Evolutionary conservation across 2,329 filamentous ascomycete species (phyloP).

Genomic region (Fusarium pininemorale): DNA sequence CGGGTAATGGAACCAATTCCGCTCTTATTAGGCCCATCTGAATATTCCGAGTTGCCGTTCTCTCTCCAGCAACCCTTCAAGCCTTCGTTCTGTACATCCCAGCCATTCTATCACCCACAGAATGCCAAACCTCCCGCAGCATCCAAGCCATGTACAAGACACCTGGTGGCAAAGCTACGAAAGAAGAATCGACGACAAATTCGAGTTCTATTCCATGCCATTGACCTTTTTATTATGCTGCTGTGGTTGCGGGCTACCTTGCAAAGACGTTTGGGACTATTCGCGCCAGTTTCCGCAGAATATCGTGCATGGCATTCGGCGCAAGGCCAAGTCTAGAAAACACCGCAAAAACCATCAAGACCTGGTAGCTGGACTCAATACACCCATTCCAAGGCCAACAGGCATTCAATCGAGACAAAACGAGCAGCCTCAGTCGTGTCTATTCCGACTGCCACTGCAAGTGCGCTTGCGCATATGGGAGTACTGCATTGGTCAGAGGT

Average conservation of each 20-base stretch:
- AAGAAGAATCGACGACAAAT: background rate
- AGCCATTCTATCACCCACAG: background rate
- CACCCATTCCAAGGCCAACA: background rate
- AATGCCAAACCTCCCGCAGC: fast-evolving
- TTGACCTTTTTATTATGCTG: background rate
- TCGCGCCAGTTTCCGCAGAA: background rate
- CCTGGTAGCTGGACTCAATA: background rate
- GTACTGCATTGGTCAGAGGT: background rate
- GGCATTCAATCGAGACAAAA: background rate
- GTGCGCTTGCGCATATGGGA: background rate
- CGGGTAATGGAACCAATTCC: background rate
- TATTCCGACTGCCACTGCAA: background rate
- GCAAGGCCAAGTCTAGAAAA: background rate
- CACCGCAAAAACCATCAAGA: background rate
- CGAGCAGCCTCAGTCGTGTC: background rate
- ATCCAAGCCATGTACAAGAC: background rate
- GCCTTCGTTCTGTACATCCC: fast-evolving
- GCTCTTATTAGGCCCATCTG: background rate
- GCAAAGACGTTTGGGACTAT: background rate
- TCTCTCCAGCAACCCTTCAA: too few relatives aligned
- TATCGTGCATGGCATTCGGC: background rate
- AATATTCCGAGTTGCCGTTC: fast-evolving
- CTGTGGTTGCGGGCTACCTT: background rate
- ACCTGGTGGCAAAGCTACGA: background rate
- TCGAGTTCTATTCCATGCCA: background rate